These are phyloP conservation scores for Sarocladium oryzae DNA, from an alignment of 2,329 filamentous ascomycete species.

Conservation along the genomic window DNA sequence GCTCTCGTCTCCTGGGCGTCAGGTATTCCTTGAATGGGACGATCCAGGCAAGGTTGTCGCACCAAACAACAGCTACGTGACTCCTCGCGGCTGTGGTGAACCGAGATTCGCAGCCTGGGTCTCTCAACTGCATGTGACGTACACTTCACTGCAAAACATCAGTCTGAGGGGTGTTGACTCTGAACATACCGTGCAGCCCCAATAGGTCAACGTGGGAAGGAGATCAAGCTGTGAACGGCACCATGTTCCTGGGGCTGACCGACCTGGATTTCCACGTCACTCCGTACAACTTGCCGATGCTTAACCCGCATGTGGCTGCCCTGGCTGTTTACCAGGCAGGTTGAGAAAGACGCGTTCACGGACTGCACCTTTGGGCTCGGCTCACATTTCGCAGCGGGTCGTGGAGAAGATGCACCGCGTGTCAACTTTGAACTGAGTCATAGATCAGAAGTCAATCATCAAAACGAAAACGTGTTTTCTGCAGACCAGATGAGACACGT, in stretches of 20 bases:
- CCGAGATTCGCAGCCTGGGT: slow-evolving; percentile 72
- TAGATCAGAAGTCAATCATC: too few relatives aligned
- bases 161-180: slow-evolving; percentile 35
- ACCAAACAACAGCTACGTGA: slow-evolving; percentile 78
- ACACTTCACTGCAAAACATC: slow-evolving; percentile 51
- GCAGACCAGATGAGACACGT: too few relatives aligned
- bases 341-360: too few relatives aligned
- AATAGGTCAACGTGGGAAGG: slow-evolving; percentile 59
- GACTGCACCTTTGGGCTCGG: too few relatives aligned
- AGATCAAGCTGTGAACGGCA: slow-evolving; percentile 67
- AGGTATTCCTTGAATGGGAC: slow-evolving; percentile 69
- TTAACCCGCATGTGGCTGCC: slow-evolving; percentile 73
- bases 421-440: too few relatives aligned
- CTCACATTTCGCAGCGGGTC: too few relatives aligned
- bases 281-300: slow-evolving; percentile 66
- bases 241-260: slow-evolving; percentile 73
- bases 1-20: slow-evolving; percentile 66
- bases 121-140: slow-evolving; percentile 69
- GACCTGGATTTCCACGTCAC: slow-evolving; percentile 63
- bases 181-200: slow-evolving; percentile 68
- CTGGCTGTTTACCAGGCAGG: slow-evolving; percentile 73
- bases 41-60: slow-evolving; percentile 60
- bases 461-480: background rate
- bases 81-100: slow-evolving; percentile 47
- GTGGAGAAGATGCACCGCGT: too few relatives aligned